These are phyloP conservation scores for Brettanomyces naardenensis DNA, from an alignment of 805 yeast genomes.

Conservation along the genomic window DNA sequence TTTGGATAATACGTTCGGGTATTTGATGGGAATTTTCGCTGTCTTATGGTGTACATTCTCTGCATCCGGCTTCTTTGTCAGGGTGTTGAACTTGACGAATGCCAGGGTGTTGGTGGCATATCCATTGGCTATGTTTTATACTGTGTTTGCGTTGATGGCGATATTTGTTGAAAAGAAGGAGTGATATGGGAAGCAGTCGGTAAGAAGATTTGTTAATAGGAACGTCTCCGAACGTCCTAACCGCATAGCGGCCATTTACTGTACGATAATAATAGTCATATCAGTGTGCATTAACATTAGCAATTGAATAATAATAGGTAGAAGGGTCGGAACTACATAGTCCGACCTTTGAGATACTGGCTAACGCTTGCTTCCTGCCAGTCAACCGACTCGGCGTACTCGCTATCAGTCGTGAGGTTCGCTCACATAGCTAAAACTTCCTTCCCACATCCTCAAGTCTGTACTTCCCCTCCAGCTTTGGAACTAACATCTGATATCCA, in stretches of 20 bases:
- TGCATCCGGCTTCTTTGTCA: constrained; percentile 86
- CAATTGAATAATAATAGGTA: no score
- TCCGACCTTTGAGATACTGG: no score
- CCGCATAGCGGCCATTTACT: no score
- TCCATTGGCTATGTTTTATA: constrained; percentile 85
- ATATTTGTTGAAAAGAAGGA: constrained; percentile 45
- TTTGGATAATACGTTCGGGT: constrained; percentile 71
- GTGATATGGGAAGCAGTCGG: not conserved
- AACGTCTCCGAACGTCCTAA: no score
- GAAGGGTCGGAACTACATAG: no score
- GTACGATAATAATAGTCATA: no score
- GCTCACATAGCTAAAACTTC: constrained; percentile 3
- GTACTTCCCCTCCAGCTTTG: constrained; percentile 26
- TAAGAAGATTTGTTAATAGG: no score
- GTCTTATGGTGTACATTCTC: constrained; percentile 90
- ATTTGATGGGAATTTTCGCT: constrained; percentile 53
- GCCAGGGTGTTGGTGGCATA: constrained; percentile 90
- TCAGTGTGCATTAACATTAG: no score
- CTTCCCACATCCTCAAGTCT: constrained; percentile 8
- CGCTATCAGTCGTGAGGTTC: no score
- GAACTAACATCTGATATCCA: constrained; percentile 66
- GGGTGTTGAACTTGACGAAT: constrained; percentile 72
- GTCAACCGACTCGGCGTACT: no score
- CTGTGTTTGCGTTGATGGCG: constrained; percentile 93
- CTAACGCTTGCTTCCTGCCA: no score